These are phyloP conservation scores for Aristolochia fimbriata DNA, from an alignment of 164 flowering plant genomes.

Conservation along the genomic window DNA sequence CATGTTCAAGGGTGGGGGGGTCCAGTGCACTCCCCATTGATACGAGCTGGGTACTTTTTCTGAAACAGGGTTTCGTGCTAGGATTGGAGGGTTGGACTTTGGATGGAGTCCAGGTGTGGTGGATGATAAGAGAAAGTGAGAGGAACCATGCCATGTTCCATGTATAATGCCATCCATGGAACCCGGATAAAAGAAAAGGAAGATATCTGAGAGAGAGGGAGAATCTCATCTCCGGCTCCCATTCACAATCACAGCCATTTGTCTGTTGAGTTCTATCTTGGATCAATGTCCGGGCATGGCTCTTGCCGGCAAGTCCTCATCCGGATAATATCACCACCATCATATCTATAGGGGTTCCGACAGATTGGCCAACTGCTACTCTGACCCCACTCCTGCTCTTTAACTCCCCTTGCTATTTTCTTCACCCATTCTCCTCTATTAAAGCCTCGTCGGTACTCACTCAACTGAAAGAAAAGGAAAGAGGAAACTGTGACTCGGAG, in stretches of 20 bases:
- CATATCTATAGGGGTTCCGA: slow-evolving; percentile 29
- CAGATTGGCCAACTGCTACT: slow-evolving; percentile 46
- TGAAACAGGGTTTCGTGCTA: too few species aligned
- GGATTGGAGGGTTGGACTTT: too few species aligned
- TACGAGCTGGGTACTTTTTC: too few species aligned
- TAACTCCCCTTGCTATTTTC: slow-evolving; percentile 10
- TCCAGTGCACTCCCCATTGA: too few species aligned
- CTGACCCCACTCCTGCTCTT: slow-evolving; percentile 14
- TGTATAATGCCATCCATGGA: neutral
- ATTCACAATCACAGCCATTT: slow-evolving; percentile 29
- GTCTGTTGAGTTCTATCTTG: slow-evolving; percentile 29
- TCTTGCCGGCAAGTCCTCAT: slow-evolving; percentile 25
- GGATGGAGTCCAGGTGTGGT: too few species aligned
- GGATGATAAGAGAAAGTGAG: too few species aligned
- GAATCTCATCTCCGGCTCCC: slow-evolving; percentile 1
- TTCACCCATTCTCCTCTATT: slow-evolving; percentile 23
- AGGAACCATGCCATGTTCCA: too few species aligned
- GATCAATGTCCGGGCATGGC: slow-evolving; percentile 32
- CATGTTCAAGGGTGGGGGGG: too few species aligned
- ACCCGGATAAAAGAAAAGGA: neutral
- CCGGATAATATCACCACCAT: slow-evolving; percentile 34
- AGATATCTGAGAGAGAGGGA: neutral
- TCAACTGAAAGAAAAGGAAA: slow-evolving; percentile 1
- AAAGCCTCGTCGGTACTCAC: slow-evolving; percentile 2
- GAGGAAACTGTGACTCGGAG: neutral